Base-by-base conservation (phyloP, 2,329 filamentous ascomycete species). In the Neurospora crassa region DNA sequence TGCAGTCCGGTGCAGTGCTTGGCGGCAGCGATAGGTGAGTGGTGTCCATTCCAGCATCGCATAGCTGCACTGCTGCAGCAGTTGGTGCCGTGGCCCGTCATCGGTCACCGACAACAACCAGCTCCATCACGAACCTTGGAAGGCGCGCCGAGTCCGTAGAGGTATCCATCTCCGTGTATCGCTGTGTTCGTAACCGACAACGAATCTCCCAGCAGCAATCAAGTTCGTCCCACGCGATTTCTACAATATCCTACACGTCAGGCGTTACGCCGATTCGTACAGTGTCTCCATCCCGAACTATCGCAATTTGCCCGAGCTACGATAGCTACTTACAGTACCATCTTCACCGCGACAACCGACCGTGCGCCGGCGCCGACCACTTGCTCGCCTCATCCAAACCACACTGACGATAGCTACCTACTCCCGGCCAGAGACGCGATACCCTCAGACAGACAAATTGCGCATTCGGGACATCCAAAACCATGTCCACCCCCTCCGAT, bases 401-500 rank as follows among this genome's bases (percentile, higher is more conserved):
- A 14, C 53, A 11, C 37, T 18, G 53, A 63, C 53, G 24, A 18
- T 63, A 63, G 53, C 53, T 37, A n/a, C 53, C 53, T 34, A 37
- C 29, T 37, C 53, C 24, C 53, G 53, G 24, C 67, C 10, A n/a
- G 20, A 29, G 40, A 42, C 63, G 12, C n/a, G 70, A 29, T 43
- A n/a, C 43, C 14, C n/a, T 10, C 18, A 12, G 43, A 20, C 40
- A 40, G 14, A 14, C 47, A 24, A 14, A 14, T 11, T 29, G 53
- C 8, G 24, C 40, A 37, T 29, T 63, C 53, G 29, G 24, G 7
- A 63, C 53, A 67, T 74, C 74, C 67, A 47, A 29, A 40, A 70
- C 59, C 53, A 67, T 59, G 68, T 71, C 69, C 73, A 74, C 29
- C 20, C 40, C 71, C 34, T 80, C 83, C 79, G 82, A 85, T 74